A percentile compares a stretch with the other conserved stretches of the same genome.
These are phyloP conservation scores for Boletus huronensis DNA, from an alignment of 768 basidiomycete genomes.

Conservation along the genomic window DNA sequence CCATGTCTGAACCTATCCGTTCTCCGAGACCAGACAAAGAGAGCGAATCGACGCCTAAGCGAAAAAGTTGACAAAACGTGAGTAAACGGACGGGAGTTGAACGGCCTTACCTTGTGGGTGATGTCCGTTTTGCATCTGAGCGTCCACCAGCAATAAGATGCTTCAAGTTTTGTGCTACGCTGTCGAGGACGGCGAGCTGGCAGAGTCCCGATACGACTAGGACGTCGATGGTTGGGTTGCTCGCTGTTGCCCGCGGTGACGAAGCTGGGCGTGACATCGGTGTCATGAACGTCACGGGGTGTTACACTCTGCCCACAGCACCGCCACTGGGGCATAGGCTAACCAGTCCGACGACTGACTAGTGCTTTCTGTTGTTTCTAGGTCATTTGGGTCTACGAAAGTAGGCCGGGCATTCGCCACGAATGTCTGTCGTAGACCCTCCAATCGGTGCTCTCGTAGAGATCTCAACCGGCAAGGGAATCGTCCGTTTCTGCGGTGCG, in stretches of 20 bases:
- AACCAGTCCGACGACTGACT: not conserved
- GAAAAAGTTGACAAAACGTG: slow-evolving; percentile 3
- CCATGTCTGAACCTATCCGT: slow-evolving; percentile 30
- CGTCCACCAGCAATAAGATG: not conserved
- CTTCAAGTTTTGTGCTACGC: not conserved
- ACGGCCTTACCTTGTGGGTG: slow-evolving; percentile 20
- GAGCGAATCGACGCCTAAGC: slow-evolving; percentile 18
- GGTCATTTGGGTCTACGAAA: not conserved
- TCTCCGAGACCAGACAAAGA: slow-evolving; percentile 16
- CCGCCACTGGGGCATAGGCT: slow-evolving; percentile 12
- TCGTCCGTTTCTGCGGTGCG: slow-evolving; percentile 80
- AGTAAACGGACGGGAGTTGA: not conserved
- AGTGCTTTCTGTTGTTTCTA: not conserved
- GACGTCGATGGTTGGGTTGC: not conserved
- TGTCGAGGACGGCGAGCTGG: slow-evolving; percentile 1
- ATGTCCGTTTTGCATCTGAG: slow-evolving; percentile 32
- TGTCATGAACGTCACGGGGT: slow-evolving; percentile 9
- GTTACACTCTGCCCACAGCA: slow-evolving; percentile 1
- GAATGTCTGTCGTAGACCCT: slow-evolving; percentile 40
- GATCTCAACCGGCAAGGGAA: slow-evolving; percentile 75
- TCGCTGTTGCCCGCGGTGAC: slow-evolving; percentile 11
- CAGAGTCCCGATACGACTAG: not conserved
- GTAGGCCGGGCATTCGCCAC: slow-evolving; percentile 2
- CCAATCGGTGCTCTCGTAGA: slow-evolving; percentile 74
- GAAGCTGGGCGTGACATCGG: slow-evolving; percentile 5